Base-by-base conservation (phyloP, 1,284 basidiomycete genomes). In the Pseudozyma pruni region DNA sequence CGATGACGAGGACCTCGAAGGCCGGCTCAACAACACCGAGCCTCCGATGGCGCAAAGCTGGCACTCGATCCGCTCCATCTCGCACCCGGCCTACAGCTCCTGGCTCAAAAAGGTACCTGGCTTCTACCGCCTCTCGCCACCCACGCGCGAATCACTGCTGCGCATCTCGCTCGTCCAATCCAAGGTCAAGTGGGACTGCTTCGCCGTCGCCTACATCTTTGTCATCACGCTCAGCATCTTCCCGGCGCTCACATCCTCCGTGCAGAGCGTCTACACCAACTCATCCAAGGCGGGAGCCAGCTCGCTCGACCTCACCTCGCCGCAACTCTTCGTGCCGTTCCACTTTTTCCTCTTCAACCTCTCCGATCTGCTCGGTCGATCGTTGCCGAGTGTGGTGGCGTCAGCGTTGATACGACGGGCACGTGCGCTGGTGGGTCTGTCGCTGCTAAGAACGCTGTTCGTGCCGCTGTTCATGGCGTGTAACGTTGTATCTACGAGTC, bases 281-380 rank as follows among this genome's bases (percentile, higher is more conserved):
- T 37, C 52, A 7, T 50, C 51, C 8, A 38, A 27, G 22, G 49
- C 44, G 2, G 25, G 29, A 3, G 19, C n/a, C 13, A 48, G 46
- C 32, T n/a, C 62, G 17, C 16, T 66, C 27, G 63, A 68, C 19
- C 54, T 72, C 9, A 67, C 69, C 14, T 69, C 70, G 20, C 72
- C 76, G 11, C 72, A 78, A 55, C 53, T 78, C 16, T 80, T 80
- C 25, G 69, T 78, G 10, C 72, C 78, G 0, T 66, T 72, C 51
- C 78, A 80, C 60, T 78, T 78, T 31, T 44, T 80, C 46, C 52
- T 73, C 22, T 78, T 78, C 73, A 80, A 80, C 44, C 22, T 60
- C 3, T 62, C 67, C 1, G 78, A 80, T 35, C 31, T 80, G 41
- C 37, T 77, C 3, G 78, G 78, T 1, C 46, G 78, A 16, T 63